A percentile compares a stretch with the other conserved stretches of the same genome.
phyloP scores from a whole-genome alignment of 2,329 filamentous ascomycete genomes.

The Colletotrichum tofieldiae region DNA sequence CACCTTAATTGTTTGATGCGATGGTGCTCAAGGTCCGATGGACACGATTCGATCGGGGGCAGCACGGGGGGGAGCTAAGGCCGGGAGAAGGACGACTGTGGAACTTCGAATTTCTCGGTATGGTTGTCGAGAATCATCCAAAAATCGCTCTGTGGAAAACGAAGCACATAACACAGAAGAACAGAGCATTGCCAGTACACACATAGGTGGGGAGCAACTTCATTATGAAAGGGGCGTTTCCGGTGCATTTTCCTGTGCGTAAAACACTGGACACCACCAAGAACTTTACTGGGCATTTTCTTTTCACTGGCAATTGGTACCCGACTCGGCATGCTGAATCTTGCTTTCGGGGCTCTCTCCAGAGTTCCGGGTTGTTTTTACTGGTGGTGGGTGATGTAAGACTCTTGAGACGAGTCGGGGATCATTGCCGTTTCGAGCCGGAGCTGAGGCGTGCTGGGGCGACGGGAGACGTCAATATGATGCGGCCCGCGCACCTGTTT shows the following conservation, averaged over 20 bases:
- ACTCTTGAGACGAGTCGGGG: not conserved
- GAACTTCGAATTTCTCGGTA: slow-evolving; percentile 9
- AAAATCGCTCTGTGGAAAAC: slow-evolving; percentile 7
- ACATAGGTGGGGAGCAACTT: not conserved
- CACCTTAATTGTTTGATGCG: slow-evolving; percentile 9
- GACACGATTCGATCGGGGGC: slow-evolving; percentile 3
- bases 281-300: slow-evolving; percentile 3
- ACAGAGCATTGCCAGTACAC: not conserved
- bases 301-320: slow-evolving; percentile 8
- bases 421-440: slow-evolving; percentile 24
- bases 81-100: slow-evolving; percentile 1
- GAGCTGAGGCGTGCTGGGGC: slow-evolving; percentile 24
- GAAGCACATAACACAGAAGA: not conserved
- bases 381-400: slow-evolving; percentile 34
- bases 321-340: slow-evolving; percentile 34
- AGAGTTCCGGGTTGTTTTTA: not conserved
- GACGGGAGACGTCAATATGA: slow-evolving; percentile 40
- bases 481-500: slow-evolving; percentile 25
- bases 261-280: not conserved
- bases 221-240: slow-evolving; percentile 21
- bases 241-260: not conserved
- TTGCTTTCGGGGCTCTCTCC: slow-evolving; percentile 20
- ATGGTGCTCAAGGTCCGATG: slow-evolving; percentile 1
- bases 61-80: not conserved
- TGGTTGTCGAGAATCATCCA: slow-evolving; percentile 6